Percentiles rank a stretch among this genome's conserved stretches.
Conservation (phyloP, 163 green algal genomes). For the Scenedesmus sp. region DNA sequence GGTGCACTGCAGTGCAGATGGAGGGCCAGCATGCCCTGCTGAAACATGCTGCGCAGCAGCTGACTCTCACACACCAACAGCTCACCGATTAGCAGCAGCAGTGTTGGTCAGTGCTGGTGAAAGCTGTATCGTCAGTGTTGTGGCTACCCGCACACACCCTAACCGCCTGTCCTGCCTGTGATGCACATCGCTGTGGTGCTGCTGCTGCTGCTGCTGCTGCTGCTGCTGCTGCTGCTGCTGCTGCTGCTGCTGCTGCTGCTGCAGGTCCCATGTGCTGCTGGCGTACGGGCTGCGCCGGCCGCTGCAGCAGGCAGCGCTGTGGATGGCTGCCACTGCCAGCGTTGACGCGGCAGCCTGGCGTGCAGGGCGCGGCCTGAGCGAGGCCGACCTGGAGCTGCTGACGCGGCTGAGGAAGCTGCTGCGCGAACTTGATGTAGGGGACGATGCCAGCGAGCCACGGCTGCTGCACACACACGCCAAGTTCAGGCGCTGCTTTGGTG, state of each 20-base stretch:
- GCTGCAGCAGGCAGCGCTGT: conserved; percentile 53
- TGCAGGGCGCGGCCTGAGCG: neutral
- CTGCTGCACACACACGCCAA: conserved; percentile 32
- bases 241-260: neutral
- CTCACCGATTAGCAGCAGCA: too few relatives aligned
- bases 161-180: too few relatives aligned
- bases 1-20: too few relatives aligned
- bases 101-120: too few relatives aligned
- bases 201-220: neutral
- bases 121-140: too few relatives aligned
- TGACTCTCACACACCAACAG: too few relatives aligned
- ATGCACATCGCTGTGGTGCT: too few relatives aligned
- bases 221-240: neutral
- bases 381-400: conserved; percentile 30
- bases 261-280: conserved; percentile 50
- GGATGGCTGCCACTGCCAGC: conserved; percentile 44
- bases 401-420: conserved; percentile 5
- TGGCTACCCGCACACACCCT: too few relatives aligned
- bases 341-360: neutral
- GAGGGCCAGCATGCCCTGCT: too few relatives aligned
- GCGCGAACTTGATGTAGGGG: conserved; percentile 22
- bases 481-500: conserved; percentile 39
- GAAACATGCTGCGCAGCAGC: too few relatives aligned
- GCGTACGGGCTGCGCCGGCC: conserved; percentile 42
- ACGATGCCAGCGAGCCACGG: conserved; percentile 4